Conservation (phyloP, 768 basidiomycete species). For the Lentinula edodes region DNA sequence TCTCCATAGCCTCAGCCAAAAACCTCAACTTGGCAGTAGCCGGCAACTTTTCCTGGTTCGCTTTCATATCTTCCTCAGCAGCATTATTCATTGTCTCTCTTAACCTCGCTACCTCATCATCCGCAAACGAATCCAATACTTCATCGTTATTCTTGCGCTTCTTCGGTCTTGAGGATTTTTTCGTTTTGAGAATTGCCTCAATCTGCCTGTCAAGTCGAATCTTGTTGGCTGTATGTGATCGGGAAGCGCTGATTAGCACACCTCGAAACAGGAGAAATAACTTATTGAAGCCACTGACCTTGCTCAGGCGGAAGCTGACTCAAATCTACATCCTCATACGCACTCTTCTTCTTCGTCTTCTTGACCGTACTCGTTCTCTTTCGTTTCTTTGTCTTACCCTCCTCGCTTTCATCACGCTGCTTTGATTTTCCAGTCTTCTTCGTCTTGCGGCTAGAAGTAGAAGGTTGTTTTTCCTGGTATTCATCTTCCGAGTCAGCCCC, state of each 20-base stretch:
- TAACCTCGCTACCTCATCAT: conserved; percentile 88
- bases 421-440: conserved; percentile 21
- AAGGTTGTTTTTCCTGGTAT: conserved; percentile 7
- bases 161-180: conserved; percentile 58
- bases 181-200: conserved; percentile 82
- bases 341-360: conserved; percentile 6
- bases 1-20: conserved; percentile 87
- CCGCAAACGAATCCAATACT: conserved; percentile 79
- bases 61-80: conserved; percentile 75
- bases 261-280: neutral
- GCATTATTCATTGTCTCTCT: conserved; percentile 84
- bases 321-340: conserved; percentile 52
- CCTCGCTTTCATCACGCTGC: conserved; percentile 13
- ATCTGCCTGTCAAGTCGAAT: conserved; percentile 76
- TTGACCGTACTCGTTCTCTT: conserved; percentile 15
- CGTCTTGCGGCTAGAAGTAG: conserved; percentile 4
- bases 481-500: conserved; percentile 48
- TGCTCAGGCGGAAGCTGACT: conserved; percentile 71
- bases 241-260: neutral
- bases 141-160: conserved; percentile 81
- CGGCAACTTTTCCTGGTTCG: conserved; percentile 75
- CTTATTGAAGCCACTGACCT: conserved; percentile 37
- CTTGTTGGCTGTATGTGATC: conserved; percentile 57
- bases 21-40: conserved; percentile 81
- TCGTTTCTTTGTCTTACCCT: neutral